Base-by-base conservation (phyloP, 164 flowering plant genomes). In the Vitis rotundifolia region DNA sequence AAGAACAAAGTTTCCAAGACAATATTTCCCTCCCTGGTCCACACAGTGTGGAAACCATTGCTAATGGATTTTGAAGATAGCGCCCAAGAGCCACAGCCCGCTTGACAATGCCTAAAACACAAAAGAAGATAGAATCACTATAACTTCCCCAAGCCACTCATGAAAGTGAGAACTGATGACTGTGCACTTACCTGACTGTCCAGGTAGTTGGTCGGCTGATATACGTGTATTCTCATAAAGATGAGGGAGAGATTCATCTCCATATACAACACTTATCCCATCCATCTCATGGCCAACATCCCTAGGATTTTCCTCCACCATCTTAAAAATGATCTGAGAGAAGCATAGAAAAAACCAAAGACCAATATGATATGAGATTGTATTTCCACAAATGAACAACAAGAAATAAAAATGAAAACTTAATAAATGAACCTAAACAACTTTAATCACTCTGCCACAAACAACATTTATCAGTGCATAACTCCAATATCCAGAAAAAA, bases 41-140 rank as follows among this genome's bases (percentile, higher is more conserved):
- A 84, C 99, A 96, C n/a, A 93, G 75, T 28, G 98, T 89, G 50
- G 97, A 91, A 79, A 83, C 89, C 97, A 91, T 93, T 49, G 99
- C 97, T 77, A 96, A 73, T 18, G 99, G 98, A 78, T 92, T 96
- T 81, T 96, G 99, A 67, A 93, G 87, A 76, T 87, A 85, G 48
- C 97, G 95, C 22, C 97, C 99, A 75, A 96, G 95, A 69, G 97
- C 98, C 63, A 86, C 99, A 77, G 99, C 98, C 18, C 99, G 89
- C 77, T 78, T 93, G 28, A 96, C 94, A 82, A 91, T 91, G 47
- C 97, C 99, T 94, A 78, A 48, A 58, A 58, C 18, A 58, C 16
- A 11, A 19, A 61, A 11, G 26, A 47, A 49, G 8, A 59, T 8
- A 60, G 9, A n/a, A 61, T 64, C 59, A 22, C 18, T 76, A 61